Evolutionary conservation across 2,329 filamentous ascomycete genomes (phyloP), one percentile per base, ranked within the genome.

Genomic region (Aspergillus brasiliensis): DNA sequence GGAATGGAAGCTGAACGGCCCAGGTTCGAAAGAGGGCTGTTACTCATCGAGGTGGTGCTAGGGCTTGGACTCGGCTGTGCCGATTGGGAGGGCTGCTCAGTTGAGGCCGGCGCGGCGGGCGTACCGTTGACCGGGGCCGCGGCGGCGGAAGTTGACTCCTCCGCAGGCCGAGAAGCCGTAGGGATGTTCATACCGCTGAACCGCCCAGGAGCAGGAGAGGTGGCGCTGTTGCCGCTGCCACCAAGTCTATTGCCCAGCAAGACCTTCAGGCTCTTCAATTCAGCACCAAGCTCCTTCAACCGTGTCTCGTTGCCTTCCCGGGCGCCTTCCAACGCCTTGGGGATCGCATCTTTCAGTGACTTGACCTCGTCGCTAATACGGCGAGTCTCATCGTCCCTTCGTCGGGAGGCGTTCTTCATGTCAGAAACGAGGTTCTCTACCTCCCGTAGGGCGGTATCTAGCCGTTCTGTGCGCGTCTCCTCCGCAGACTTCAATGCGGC

Each of bases 191-290:
- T 65, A 42, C 70, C 61, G 63, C 69, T 68, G 48, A 72, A 68
- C 23, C 73, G 70, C 34, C 72, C 71, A 49, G 73, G 62, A 10
- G 68, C 65, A 47, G 77, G 73, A 53, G 73, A 57, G 59, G 67
- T 65, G 57, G 72, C 61, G 57, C 69, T 69, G 27, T 46, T 51
- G 37, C 71, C 67, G 57, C 70, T 65, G 59, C 69, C 73, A 63
- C 80, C 78, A 47, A 89, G 82, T 46, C 87, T 79, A 74, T 88
- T 89, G 34, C 82, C 82, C 53, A 99, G 86, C 56, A 99, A 82
- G 2, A 91, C 91, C 84, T 97, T 98, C 69, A 99, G 81, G 74
- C 93, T 97, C 81, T 91, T 92, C 69, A 99, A 83, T 77, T 99
- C 95, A 6, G 83, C 85, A 66, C 91, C 91, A 66, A 99, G 86